These are phyloP conservation scores for Aegilops speltoides DNA, from an alignment of 176 grass and related monocot genomes.

Conservation along the genomic window DNA sequence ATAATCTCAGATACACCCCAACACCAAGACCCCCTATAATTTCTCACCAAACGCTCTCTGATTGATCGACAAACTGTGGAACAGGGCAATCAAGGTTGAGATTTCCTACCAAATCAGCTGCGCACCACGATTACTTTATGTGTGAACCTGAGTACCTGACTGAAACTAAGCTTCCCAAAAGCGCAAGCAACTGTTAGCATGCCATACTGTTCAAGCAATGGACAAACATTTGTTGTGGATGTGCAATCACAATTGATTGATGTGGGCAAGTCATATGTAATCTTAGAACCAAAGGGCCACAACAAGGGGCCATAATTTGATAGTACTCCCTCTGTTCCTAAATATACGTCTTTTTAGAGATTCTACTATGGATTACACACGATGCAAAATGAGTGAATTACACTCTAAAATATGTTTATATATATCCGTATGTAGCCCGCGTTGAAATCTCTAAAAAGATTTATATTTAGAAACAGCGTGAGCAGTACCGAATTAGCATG, in stretches of 20 bases:
- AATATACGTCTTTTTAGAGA: too few relatives aligned
- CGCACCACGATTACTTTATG: conserved; percentile 1
- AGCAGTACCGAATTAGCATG: too few relatives aligned
- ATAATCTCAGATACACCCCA: background rate
- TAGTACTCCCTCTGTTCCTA: too few relatives aligned
- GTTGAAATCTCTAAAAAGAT: too few relatives aligned
- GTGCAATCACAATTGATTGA: conserved; percentile 1
- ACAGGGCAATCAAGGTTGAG: background rate
- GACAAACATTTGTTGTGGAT: background rate
- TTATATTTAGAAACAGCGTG: too few relatives aligned
- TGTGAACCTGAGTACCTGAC: conserved; percentile 24
- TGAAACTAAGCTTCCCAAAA: conserved; percentile 3
- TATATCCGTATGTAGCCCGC: too few relatives aligned
- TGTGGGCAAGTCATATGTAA: conserved; percentile 27
- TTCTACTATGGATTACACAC: too few relatives aligned
- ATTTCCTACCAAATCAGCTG: conserved; percentile 43
- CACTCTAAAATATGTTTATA: too few relatives aligned
- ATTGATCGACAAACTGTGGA: conserved; percentile 13
- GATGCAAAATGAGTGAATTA: too few relatives aligned
- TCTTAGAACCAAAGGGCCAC: background rate
- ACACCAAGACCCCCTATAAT: background rate
- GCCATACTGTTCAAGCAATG: conserved; percentile 1
- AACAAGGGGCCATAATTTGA: conserved; percentile 10
- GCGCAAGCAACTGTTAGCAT: conserved; percentile 19
- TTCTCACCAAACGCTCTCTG: conserved; percentile 34